A percentile compares a stretch with the other conserved stretches of the same genome.
Conservation (phyloP, 768 basidiomycete genomes). For the Leucocoprinus birnbaumii region DNA sequence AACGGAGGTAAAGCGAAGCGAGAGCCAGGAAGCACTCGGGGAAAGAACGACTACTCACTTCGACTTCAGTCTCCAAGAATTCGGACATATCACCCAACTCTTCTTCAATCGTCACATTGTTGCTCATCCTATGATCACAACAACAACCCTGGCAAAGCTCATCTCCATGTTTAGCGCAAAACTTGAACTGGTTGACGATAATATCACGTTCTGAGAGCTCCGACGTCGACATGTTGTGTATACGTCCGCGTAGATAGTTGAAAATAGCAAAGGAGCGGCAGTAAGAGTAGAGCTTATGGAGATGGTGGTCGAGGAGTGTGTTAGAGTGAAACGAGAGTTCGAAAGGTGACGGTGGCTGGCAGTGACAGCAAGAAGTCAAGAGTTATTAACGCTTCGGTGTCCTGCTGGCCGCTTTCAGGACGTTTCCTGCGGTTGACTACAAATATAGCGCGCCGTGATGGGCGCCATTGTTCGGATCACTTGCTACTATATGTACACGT, state of each 20-base stretch:
- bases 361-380: too few relatives aligned
- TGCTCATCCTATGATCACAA: slow-evolving; percentile 30
- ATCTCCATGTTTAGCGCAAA: slow-evolving; percentile 29
- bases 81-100: slow-evolving; percentile 19
- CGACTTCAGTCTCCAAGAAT: slow-evolving; percentile 14
- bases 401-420: too few relatives aligned
- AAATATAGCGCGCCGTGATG: background rate
- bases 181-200: slow-evolving; percentile 29
- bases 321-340: too few relatives aligned
- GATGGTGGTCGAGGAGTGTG: too few relatives aligned
- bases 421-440: background rate
- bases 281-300: background rate
- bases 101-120: slow-evolving; percentile 28
- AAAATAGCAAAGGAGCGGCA: background rate
- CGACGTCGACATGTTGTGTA: background rate
- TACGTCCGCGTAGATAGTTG: background rate
- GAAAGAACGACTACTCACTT: slow-evolving; percentile 6
- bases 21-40: background rate
- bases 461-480: background rate
- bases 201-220: slow-evolving; percentile 13
- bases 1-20: background rate
- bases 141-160: slow-evolving; percentile 28
- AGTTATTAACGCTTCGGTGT: too few relatives aligned
- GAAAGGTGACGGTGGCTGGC: too few relatives aligned
- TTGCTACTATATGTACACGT: too few relatives aligned